These are phyloP conservation scores for Pulveroboletus ravenelii DNA, from an alignment of 768 basidiomycete species.

Conservation along the genomic window DNA sequence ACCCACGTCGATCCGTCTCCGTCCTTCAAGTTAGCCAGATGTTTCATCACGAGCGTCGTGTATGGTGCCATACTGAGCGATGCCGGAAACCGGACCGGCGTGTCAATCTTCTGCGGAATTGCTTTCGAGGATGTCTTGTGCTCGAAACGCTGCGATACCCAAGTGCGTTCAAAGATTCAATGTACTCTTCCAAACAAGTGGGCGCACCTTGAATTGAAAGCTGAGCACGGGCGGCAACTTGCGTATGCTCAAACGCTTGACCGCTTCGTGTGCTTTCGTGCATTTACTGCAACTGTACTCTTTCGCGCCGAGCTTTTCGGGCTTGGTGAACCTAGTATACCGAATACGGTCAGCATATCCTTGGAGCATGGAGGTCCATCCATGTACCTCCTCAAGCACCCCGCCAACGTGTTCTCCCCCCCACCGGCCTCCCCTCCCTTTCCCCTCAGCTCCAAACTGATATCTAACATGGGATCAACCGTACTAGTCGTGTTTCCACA, in stretches of 20 bases:
- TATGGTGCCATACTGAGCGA: constrained; percentile 86
- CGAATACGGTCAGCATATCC: background rate
- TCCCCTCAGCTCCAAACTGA: constrained; percentile 77
- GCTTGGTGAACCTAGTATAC: constrained; percentile 66
- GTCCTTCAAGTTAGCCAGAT: constrained; percentile 39
- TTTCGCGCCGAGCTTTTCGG: constrained; percentile 77
- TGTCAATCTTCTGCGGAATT: constrained; percentile 80
- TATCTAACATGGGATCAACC: constrained; percentile 84
- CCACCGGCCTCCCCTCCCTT: constrained; percentile 41
- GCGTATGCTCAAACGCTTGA: constrained; percentile 79
- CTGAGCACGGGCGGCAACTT: constrained; percentile 86
- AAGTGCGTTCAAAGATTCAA: background rate
- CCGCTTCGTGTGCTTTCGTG: constrained; percentile 70
- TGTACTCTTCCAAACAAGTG: background rate
- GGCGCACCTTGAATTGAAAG: constrained; percentile 82
- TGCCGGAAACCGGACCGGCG: constrained; percentile 76
- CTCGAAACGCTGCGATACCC: constrained; percentile 71
- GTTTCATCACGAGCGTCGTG: constrained; percentile 59
- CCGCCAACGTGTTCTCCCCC: constrained; percentile 65
- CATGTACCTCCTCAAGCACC: constrained; percentile 67
- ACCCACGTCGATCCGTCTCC: constrained; percentile 25
- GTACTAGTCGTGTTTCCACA: constrained; percentile 78
- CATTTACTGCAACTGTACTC: constrained; percentile 86
- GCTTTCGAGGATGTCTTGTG: constrained; percentile 72
- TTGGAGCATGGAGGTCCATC: background rate